Conservation (phyloP, 306 rosid species). For the Psophocarpus tetragonolobus region DNA sequence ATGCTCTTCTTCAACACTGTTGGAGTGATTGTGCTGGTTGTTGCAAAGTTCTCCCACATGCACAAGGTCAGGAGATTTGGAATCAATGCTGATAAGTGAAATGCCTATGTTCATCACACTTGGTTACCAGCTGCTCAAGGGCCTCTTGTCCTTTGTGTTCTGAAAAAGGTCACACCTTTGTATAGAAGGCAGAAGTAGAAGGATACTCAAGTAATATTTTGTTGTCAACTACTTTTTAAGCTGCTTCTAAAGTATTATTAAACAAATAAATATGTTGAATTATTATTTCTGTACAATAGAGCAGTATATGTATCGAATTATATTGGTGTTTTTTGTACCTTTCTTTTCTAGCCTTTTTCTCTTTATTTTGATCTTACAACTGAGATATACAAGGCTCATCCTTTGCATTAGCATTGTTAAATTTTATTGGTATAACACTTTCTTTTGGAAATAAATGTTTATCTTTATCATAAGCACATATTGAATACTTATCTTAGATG, state of each 20-base stretch:
- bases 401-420: background rate
- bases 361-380: background rate
- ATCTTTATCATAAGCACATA: background rate
- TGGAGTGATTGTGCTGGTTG: slow-evolving; percentile 78
- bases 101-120: slow-evolving; percentile 27
- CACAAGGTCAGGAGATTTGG: slow-evolving; percentile 98
- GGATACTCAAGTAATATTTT: slow-evolving; percentile 55
- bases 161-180: slow-evolving; percentile 54
- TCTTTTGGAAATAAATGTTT: background rate
- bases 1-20: slow-evolving; percentile 89
- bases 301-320: slow-evolving; percentile 46
- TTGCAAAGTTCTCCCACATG: slow-evolving; percentile 95
- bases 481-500: background rate
- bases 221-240: slow-evolving; percentile 47
- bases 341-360: background rate
- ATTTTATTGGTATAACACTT: background rate
- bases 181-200: slow-evolving; percentile 74
- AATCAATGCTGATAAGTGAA: slow-evolving; percentile 81
- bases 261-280: slow-evolving; percentile 62
- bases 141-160: slow-evolving; percentile 52
- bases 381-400: slow-evolving; percentile 6
- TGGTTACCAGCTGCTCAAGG: slow-evolving; percentile 42
- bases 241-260: slow-evolving; percentile 43
- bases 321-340: slow-evolving; percentile 31
- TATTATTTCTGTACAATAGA: slow-evolving; percentile 81